phyloP scores from a whole-genome alignment of 306 rosid genomes.

The Vicia faba region DNA sequence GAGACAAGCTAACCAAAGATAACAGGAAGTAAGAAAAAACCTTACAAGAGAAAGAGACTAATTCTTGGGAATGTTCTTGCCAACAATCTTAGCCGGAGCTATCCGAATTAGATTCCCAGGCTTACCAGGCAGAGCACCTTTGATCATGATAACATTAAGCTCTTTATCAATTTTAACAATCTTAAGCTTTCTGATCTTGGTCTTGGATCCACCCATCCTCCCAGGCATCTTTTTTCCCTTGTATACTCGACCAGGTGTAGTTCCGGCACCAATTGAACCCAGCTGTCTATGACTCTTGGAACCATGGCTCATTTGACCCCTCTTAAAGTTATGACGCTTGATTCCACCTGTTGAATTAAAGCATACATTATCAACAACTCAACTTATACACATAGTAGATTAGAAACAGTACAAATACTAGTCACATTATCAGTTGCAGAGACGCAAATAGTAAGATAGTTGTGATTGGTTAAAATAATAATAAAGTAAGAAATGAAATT shows the following conservation, averaged over 20 bases:
- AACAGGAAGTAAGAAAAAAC: background rate
- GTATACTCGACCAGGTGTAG: slow-evolving; percentile 89
- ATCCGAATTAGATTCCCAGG: slow-evolving; percentile 93
- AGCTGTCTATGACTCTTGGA: slow-evolving; percentile 93
- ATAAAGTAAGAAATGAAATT: background rate
- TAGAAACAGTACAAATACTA: no score
- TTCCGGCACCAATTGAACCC: slow-evolving; percentile 96
- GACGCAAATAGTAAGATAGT: no score
- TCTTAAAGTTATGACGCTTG: slow-evolving; percentile 77
- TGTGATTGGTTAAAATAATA: no score
- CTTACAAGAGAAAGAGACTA: slow-evolving; percentile 24
- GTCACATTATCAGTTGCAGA: no score
- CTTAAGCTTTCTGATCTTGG: slow-evolving; percentile 87
- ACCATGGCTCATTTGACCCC: slow-evolving; percentile 93
- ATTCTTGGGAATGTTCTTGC: slow-evolving; percentile 86
- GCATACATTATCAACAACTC: no score
- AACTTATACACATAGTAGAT: no score
- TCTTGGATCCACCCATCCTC: slow-evolving; percentile 94
- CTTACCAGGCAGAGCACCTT: slow-evolving; percentile 95
- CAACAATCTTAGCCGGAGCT: slow-evolving; percentile 94
- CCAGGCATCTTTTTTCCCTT: slow-evolving; percentile 99
- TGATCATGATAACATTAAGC: slow-evolving; percentile 84
- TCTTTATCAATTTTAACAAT: slow-evolving; percentile 88
- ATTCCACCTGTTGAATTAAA: slow-evolving; percentile 95
- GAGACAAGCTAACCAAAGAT: background rate